A percentile compares a stretch with the other conserved stretches of the same genome.
Evolutionary conservation across 2,329 filamentous ascomycete genomes (phyloP).

Genomic region (Pyricularia sp.): DNA sequence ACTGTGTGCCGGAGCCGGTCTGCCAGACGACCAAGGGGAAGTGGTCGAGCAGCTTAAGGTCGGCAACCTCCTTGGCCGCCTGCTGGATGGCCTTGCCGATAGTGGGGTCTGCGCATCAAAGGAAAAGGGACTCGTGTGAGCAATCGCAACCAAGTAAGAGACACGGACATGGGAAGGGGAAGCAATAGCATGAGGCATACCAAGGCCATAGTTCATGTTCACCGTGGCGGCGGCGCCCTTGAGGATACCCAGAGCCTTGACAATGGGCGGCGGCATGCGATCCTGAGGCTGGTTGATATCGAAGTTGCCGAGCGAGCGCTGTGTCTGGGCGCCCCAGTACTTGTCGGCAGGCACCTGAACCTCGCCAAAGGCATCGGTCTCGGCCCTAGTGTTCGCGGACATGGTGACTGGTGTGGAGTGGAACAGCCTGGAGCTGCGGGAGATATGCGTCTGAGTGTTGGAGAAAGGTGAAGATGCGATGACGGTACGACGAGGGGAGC

Average conservation of each 20-base stretch:
- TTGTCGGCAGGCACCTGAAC: constrained; percentile 84
- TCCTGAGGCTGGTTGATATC: constrained; percentile 99
- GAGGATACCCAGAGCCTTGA: constrained; percentile 90
- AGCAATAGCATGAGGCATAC: constrained; percentile 30
- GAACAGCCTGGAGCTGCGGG: background rate
- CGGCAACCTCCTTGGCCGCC: constrained; percentile 86
- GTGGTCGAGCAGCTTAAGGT: constrained; percentile 89
- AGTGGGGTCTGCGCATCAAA: constrained; percentile 57
- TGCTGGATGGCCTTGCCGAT: constrained; percentile 89
- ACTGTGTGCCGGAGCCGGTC: constrained; percentile 96
- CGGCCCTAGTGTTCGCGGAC: constrained; percentile 55
- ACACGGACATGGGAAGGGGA: background rate
- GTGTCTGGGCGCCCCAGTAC: constrained; percentile 98
- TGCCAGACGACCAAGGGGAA: constrained; percentile 99
- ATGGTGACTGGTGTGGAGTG: constrained; percentile 4
- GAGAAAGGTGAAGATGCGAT: background rate
- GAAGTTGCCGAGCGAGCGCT: constrained; percentile 95
- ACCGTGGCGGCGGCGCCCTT: constrained; percentile 95
- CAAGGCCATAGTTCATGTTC: constrained; percentile 91
- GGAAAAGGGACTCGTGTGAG: constrained; percentile 7
- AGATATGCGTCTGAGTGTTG: background rate
- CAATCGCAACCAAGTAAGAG: background rate
- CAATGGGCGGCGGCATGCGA: constrained; percentile 88
- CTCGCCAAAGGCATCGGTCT: constrained; percentile 97
- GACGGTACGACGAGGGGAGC: background rate